Base-by-base conservation (phyloP, 345 rosid species). In the Eucalyptus marginata region DNA sequence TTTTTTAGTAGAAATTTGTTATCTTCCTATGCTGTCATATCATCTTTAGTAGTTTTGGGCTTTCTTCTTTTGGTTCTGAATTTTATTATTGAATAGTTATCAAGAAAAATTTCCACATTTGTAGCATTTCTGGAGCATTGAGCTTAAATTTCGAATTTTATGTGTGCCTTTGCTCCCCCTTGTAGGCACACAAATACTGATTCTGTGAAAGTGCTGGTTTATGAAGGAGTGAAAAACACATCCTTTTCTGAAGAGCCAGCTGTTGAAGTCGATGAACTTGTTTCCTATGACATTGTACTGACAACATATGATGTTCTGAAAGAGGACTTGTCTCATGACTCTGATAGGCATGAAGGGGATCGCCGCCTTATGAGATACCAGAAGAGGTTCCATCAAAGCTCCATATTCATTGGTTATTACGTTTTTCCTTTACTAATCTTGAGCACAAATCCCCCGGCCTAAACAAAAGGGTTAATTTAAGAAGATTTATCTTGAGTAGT, bases 251-350 rank as follows among this genome's bases (percentile, higher is more conserved):
- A 93, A 90, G 87, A 92, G 90, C 90, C 96, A 86, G 84, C 81
- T 52, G 89, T 91, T 86, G 96, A 95, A 87, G 93, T 97, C 66
- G 88, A 90, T 84, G 96, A 96, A 92, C 96, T 97, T 90, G 92
- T 95, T 86, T 90, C 88, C 88, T 95, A 96, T 87, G 99, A 97
- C 91, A 94, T 96, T 88, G 96, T 97, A 76, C 92, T 96, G 92
- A 96, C 99, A 88, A 95, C 99, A 36, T 97, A 97, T 89, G 99
- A 97, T 92, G 99, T 97, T 89, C 98, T 97, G 80, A 97, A 93
- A 93, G 99, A 96, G 93, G 99, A 97, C 94, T 92, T 97, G 86
- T 96, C 98, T 25, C 99, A 97, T 89, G 99, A 97, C 90, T 93
- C 92, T 83, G 99, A 97, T 90, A 93, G 99, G 94, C 99, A 96